phyloP scores from a whole-genome alignment of 1,284 basidiomycete species.

The Bjerkandera adusta region DNA sequence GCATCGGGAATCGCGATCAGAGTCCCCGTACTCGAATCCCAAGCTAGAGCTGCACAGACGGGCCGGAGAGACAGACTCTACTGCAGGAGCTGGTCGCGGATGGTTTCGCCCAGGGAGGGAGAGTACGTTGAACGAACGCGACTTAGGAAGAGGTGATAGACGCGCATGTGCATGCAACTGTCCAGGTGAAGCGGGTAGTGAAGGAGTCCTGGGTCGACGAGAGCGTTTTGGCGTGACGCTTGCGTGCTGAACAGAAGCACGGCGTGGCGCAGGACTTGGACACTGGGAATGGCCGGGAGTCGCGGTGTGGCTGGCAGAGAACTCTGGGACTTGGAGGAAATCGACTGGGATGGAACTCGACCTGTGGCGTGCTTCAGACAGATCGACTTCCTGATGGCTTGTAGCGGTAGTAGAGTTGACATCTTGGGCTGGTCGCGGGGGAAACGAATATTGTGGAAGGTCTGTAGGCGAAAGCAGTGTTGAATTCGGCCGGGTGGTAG shows the following conservation, averaged over 20 bases:
- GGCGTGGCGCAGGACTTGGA: too few relatives aligned
- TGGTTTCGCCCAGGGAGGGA: constrained; percentile 13
- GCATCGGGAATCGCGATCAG: constrained; percentile 7
- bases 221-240: not conserved
- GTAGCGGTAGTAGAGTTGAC: too few relatives aligned
- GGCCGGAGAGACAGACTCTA: not conserved
- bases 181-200: not conserved
- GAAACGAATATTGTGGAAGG: too few relatives aligned
- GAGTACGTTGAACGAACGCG: constrained; percentile 20
- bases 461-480: too few relatives aligned
- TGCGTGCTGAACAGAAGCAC: not conserved
- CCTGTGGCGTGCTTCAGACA: not conserved
- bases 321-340: constrained; percentile 12
- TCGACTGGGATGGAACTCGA: constrained; percentile 2
- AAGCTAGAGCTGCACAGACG: not conserved
- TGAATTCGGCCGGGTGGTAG: constrained; percentile 1
- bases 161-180: constrained; percentile 23
- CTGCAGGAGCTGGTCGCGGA: not conserved
- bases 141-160: constrained; percentile 26
- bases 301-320: not conserved
- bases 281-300: not conserved
- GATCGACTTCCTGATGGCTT: too few relatives aligned
- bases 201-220: not conserved
- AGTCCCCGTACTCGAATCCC: constrained; percentile 8
- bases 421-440: too few relatives aligned